These are phyloP conservation scores for Solanum bukasovii DNA, from an alignment of 257 asterid genomes.

Conservation along the genomic window DNA sequence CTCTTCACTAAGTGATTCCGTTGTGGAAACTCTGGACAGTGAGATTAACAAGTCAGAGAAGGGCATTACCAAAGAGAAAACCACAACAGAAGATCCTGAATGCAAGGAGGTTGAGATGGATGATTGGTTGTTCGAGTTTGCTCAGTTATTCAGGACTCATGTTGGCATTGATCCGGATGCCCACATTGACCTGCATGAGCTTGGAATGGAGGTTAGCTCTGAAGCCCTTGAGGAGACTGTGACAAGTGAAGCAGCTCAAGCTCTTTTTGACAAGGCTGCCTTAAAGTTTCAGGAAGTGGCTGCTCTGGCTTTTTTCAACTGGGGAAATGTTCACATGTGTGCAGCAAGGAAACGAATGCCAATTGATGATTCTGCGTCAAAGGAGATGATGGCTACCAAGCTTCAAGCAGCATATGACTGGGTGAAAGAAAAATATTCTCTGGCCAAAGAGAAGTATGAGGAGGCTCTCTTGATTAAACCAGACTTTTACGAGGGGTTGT, in stretches of 20 bases:
- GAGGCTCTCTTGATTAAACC: constrained; percentile 67
- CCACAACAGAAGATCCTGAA: constrained; percentile 45
- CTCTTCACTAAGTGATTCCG: constrained; percentile 40
- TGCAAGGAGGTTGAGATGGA: constrained; percentile 89
- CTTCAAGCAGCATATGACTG: constrained; percentile 68
- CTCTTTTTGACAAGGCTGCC: constrained; percentile 68
- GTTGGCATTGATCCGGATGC: constrained; percentile 92
- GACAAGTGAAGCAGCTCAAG: constrained; percentile 79
- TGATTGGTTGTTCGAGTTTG: constrained; percentile 92
- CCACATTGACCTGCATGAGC: constrained; percentile 79
- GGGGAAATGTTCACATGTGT: constrained; percentile 99
- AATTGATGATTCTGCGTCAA: constrained; percentile 54
- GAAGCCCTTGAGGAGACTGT: constrained; percentile 91
- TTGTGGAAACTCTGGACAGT: constrained; percentile 33
- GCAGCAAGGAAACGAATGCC: constrained; percentile 85
- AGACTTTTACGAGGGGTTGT: constrained; percentile 71
- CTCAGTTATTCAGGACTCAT: constrained; percentile 76
- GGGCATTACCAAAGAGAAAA: constrained; percentile 29
- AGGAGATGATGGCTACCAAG: constrained; percentile 49
- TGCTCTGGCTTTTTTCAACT: constrained; percentile 83
- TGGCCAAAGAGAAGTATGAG: constrained; percentile 72
- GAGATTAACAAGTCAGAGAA: constrained; percentile 40
- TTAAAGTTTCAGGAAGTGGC: constrained; percentile 84
- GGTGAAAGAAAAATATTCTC: constrained; percentile 66
- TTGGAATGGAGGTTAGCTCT: constrained; percentile 86